Percentiles rank a stretch among this genome's conserved stretches.
phyloP scores from a whole-genome alignment of 1,284 basidiomycete genomes.

The Apiotrichum montevideense region DNA sequence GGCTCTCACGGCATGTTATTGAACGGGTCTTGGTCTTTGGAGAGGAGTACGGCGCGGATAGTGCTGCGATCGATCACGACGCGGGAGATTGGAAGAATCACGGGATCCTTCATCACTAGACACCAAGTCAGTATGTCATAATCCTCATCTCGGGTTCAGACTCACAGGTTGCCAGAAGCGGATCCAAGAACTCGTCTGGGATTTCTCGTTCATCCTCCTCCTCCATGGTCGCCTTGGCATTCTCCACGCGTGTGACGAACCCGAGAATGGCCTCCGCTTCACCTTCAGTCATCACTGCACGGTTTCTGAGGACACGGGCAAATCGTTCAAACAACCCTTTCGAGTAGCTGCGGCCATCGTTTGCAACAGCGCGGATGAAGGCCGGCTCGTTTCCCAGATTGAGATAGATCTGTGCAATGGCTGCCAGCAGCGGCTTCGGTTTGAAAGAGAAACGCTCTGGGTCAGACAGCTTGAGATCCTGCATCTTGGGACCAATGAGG shows the following conservation, averaged over 20 bases:
- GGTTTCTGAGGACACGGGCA: conserved; percentile 60
- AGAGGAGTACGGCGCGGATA: conserved; percentile 90
- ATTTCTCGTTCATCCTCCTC: conserved; percentile 87
- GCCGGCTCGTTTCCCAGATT: conserved; percentile 74
- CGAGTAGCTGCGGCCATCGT: conserved; percentile 85
- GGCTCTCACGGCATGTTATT: conserved; percentile 61
- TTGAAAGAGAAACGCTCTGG: conserved; percentile 86
- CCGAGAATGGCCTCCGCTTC: conserved; percentile 69
- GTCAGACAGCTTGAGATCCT: conserved; percentile 73
- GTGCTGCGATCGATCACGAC: conserved; percentile 80
- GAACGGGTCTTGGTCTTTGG: conserved; percentile 86
- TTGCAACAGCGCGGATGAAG: conserved; percentile 85
- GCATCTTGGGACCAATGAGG: conserved; percentile 73
- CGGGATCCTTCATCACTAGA: conserved; percentile 96
- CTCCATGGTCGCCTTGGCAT: conserved; percentile 65
- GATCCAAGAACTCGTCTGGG: conserved; percentile 84
- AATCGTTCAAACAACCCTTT: conserved; percentile 80
- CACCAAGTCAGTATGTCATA: background rate
- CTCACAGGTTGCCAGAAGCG: conserved; percentile 30
- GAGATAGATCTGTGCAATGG: conserved; percentile 85
- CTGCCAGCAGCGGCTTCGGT: conserved; percentile 73
- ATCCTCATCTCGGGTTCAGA: background rate
- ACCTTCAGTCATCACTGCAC: conserved; percentile 66
- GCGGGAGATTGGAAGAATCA: conserved; percentile 78
- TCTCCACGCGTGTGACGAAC: conserved; percentile 81